phyloP scores from a whole-genome alignment of 2,329 filamentous ascomycete species.

The Cordyceps fumosorosea region DNA sequence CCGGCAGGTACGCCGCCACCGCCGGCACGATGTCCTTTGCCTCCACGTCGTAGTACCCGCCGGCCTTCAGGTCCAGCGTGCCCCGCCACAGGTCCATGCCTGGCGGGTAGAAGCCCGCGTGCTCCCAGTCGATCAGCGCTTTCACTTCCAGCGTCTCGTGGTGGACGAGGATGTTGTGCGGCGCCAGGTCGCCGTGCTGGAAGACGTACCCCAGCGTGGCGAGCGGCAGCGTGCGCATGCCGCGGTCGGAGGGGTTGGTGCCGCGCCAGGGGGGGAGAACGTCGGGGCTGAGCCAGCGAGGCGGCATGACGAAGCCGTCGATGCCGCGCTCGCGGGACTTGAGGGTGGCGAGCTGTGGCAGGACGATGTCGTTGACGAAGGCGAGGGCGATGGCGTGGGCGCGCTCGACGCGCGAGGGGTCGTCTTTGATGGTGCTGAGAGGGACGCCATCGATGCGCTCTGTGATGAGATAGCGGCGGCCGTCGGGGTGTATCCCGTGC shows the following conservation, averaged over 20 bases:
- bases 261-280: conserved; percentile 5
- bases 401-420: neutral
- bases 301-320: conserved; percentile 17
- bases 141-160: conserved; percentile 13
- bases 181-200: conserved; percentile 13
- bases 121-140: conserved; percentile 15
- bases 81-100: conserved; percentile 16
- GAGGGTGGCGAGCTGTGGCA: conserved; percentile 12
- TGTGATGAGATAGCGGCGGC: conserved; percentile 13
- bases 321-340: conserved; percentile 12
- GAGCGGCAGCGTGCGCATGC: conserved; percentile 6
- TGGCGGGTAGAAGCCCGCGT: conserved; percentile 14
- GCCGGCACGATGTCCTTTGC: neutral
- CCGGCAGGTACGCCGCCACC: conserved; percentile 9
- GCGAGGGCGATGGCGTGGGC: conserved; percentile 11
- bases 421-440: too few species aligned
- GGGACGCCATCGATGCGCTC: conserved; percentile 8
- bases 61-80: conserved; percentile 4
- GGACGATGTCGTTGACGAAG: conserved; percentile 9
- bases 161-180: conserved; percentile 15
- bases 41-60: conserved; percentile 10
- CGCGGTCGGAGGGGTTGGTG: conserved; percentile 5
- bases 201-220: conserved; percentile 13
- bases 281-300: conserved; percentile 13
- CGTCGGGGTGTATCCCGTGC: conserved; percentile 10